phyloP scores from a whole-genome alignment of 768 basidiomycete genomes.

The Rhodotorula babjevae region DNA sequence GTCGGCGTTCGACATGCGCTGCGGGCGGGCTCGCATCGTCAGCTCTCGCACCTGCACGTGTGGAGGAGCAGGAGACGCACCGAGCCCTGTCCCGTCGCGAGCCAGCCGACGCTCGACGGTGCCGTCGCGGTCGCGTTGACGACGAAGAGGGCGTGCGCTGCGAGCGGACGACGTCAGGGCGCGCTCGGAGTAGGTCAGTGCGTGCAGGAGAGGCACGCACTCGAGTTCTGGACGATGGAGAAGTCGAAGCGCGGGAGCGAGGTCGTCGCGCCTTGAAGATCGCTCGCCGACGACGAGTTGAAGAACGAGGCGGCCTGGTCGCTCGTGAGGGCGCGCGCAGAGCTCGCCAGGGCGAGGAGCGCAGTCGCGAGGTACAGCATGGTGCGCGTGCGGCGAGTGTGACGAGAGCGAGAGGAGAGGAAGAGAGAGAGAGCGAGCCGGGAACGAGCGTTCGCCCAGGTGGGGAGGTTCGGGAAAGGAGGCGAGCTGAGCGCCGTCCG shows the following conservation, averaged over 20 bases:
- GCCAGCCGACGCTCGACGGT: constrained; percentile 1
- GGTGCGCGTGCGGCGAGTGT: too few relatives aligned
- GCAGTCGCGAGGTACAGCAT: background rate
- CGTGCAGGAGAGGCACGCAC: background rate
- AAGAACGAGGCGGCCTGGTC: background rate
- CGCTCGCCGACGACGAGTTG: background rate
- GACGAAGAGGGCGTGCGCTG: constrained; percentile 26
- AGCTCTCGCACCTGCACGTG: accelerated
- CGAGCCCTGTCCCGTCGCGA: constrained; percentile 13
- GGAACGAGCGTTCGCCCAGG: too few relatives aligned
- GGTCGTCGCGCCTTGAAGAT: background rate
- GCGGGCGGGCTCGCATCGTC: background rate
- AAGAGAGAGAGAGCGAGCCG: too few relatives aligned
- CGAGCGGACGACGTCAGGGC: too few relatives aligned
- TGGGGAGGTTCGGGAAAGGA: too few relatives aligned
- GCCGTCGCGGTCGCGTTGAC: constrained; percentile 13
- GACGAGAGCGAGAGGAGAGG: too few relatives aligned
- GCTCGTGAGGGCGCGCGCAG: background rate
- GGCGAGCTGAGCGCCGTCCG: too few relatives aligned
- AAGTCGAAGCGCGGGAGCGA: constrained; percentile 3
- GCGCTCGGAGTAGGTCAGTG: too few relatives aligned
- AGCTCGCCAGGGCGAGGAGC: too few relatives aligned
- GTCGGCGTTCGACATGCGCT: constrained; percentile 32
- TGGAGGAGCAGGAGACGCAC: background rate
- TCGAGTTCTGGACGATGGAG: constrained; percentile 16